Evolutionary conservation across 768 basidiomycete species (phyloP).

Genomic region (Rhodotorula sphaerocarpa): DNA sequence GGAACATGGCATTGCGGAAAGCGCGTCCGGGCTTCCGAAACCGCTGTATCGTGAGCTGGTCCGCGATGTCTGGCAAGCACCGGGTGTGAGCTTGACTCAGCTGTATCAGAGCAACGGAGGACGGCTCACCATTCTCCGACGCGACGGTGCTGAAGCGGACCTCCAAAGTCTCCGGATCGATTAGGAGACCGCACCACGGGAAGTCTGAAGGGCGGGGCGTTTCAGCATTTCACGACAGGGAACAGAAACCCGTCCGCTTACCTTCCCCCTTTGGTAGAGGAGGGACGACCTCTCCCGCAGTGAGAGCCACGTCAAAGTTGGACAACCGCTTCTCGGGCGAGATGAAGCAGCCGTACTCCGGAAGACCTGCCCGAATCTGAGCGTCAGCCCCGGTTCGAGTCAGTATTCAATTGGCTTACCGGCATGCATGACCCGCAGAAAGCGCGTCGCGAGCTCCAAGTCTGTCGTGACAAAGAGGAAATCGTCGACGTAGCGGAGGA

Average conservation of each 20-base stretch:
- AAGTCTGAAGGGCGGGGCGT: conserved; percentile 53
- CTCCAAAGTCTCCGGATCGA: conserved; percentile 67
- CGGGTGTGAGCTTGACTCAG: not conserved
- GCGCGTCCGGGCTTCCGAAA: conserved; percentile 57
- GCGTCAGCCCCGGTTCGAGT: not conserved
- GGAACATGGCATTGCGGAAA: conserved; percentile 66
- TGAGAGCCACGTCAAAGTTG: conserved; percentile 58
- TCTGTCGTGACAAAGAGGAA: conserved; percentile 79
- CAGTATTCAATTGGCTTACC: conserved; percentile 45
- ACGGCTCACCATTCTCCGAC: conserved; percentile 6
- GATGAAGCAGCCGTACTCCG: conserved; percentile 88
- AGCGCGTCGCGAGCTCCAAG: conserved; percentile 54
- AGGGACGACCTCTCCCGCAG: conserved; percentile 23
- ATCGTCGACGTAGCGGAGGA: conserved; percentile 86
- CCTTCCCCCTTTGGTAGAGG: conserved; percentile 45
- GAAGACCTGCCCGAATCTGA: conserved; percentile 56
- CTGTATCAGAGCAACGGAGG: too few species aligned
- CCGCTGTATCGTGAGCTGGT: conserved; percentile 64
- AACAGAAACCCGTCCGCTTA: conserved; percentile 46
- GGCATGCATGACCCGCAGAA: conserved; percentile 65
- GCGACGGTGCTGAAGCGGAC: conserved; percentile 47
- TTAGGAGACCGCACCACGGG: conserved; percentile 84
- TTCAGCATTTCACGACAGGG: conserved; percentile 39
- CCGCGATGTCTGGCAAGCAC: conserved; percentile 50
- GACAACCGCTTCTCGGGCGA: conserved; percentile 78